Evolutionary conservation across 2,329 filamentous ascomycete species (phyloP).

Genomic region (Fusarium sp.): DNA sequence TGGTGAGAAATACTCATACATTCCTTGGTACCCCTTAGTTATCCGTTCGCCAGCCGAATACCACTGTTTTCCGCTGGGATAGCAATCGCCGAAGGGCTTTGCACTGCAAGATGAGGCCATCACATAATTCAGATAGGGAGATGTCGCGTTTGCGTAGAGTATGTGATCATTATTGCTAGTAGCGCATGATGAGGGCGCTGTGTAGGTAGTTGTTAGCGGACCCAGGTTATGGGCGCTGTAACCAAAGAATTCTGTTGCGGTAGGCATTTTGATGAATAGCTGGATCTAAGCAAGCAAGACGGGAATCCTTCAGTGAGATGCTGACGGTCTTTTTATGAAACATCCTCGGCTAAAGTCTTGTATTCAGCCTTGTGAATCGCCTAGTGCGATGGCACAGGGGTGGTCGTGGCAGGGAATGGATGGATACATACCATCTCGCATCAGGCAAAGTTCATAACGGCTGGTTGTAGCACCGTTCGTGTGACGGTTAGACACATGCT

Average conservation of each 20-base stretch:
- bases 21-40: not conserved
- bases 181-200: not conserved
- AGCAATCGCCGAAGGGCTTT: not conserved
- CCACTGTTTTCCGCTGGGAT: not conserved
- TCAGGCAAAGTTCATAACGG: too few species aligned
- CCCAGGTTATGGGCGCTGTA: not conserved
- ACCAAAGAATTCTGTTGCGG: slow-evolving; percentile 9
- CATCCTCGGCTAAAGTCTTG: not conserved
- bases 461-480: too few species aligned
- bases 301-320: not conserved
- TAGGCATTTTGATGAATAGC: not conserved
- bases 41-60: accelerated
- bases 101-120: not conserved
- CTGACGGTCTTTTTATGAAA: not conserved
- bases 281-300: accelerated
- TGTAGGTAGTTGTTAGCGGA: slow-evolving; percentile 4
- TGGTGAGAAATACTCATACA: not conserved
- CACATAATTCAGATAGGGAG: accelerated
- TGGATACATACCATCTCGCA: too few species aligned
- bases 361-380: not conserved
- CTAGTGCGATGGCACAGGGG: too few species aligned
- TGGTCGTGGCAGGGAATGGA: too few species aligned
- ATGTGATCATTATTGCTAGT: not conserved
- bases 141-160: not conserved
- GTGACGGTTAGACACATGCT: too few species aligned